Conservation (phyloP, 257 asterid genomes). For the Penstemon barbatus region DNA sequence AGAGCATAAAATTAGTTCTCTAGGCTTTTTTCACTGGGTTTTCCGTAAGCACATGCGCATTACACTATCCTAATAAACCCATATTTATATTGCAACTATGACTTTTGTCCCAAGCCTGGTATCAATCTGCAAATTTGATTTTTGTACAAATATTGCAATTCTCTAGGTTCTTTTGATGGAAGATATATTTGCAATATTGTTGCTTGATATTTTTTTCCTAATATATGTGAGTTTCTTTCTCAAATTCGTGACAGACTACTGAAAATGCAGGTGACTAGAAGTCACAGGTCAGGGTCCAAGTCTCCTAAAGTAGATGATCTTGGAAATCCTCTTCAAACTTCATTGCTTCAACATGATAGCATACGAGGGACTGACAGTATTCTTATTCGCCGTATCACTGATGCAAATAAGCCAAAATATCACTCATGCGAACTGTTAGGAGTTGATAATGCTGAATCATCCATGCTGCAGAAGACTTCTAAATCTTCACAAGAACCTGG, state of each 20-base stretch:
- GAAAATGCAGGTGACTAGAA: conserved; percentile 54
- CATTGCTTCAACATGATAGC: conserved; percentile 38
- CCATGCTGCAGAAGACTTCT: conserved; percentile 35
- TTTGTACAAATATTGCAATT: not conserved
- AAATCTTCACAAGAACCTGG: not conserved
- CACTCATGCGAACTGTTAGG: conserved; percentile 37
- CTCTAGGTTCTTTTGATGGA: not conserved
- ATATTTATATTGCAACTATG: not conserved
- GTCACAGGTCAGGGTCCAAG: conserved; percentile 40
- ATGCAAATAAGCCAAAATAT: conserved; percentile 28
- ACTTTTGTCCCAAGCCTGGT: not conserved
- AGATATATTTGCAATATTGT: not conserved
- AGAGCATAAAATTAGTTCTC: not conserved
- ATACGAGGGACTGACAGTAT: conserved; percentile 29
- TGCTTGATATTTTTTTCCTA: not conserved
- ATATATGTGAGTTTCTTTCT: conserved; percentile 17
- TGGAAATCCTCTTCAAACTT: conserved; percentile 40
- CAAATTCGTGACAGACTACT: conserved; percentile 13
- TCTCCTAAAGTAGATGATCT: conserved; percentile 42
- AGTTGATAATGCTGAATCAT: conserved; percentile 40
- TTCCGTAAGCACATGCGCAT: not conserved
- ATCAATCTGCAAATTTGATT: not conserved
- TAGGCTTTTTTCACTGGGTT: conserved; percentile 1
- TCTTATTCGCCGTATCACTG: conserved; percentile 34
- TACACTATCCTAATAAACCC: not conserved